These are phyloP conservation scores for Diaporthe sp. DNA, from an alignment of 2,329 filamentous ascomycete genomes.

Conservation along the genomic window DNA sequence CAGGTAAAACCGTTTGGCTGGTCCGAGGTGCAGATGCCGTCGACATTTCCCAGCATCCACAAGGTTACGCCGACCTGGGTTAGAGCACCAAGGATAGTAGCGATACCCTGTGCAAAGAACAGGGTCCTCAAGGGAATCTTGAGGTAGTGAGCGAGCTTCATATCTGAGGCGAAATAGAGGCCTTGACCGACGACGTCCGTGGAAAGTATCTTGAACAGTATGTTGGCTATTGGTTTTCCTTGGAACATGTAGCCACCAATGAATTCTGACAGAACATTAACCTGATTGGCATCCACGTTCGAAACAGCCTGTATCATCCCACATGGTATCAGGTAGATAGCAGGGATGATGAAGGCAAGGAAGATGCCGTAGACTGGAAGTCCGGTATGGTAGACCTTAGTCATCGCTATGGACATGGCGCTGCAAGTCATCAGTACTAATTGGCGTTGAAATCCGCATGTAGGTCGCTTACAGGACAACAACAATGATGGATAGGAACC, in stretches of 20 bases:
- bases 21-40: constrained; percentile 55
- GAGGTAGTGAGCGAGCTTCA: constrained; percentile 66
- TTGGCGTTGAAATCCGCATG: not conserved
- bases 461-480: constrained; percentile 43
- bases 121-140: constrained; percentile 63
- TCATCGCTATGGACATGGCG: constrained; percentile 55
- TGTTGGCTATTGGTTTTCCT: constrained; percentile 61
- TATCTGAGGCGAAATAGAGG: constrained; percentile 61
- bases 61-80: constrained; percentile 56
- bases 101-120: constrained; percentile 63
- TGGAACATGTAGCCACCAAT: constrained; percentile 63
- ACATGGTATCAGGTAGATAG: constrained; percentile 61
- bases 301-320: constrained; percentile 53
- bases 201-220: constrained; percentile 59
- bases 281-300: constrained; percentile 63
- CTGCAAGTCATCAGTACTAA: not conserved
- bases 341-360: constrained; percentile 58
- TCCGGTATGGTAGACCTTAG: constrained; percentile 60
- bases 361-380: constrained; percentile 61
- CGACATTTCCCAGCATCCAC: constrained; percentile 55
- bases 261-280: constrained; percentile 63
- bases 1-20: constrained; percentile 63
- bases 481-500: constrained; percentile 56
- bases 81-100: constrained; percentile 61
- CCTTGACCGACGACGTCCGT: constrained; percentile 59